Evolutionary conservation across 2,329 filamentous ascomycete species (phyloP), one percentile per base, ranked within the genome.

Genomic region (Claviceps maximensis): DNA sequence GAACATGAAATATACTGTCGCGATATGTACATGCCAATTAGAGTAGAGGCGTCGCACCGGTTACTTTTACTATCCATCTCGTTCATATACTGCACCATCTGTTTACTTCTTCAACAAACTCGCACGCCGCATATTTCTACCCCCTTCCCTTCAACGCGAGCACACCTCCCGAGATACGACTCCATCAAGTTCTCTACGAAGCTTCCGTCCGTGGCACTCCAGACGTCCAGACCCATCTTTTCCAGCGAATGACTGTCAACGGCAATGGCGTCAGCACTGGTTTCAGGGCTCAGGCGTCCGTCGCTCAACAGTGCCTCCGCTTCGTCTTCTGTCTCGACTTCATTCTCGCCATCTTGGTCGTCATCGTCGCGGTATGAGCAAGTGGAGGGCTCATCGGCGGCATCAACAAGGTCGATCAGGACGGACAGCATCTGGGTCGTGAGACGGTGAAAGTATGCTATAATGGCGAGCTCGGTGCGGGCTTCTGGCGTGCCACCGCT

Each of bases 381-480:
- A 6, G 60, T 60, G 49, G 71, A 71, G 12, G 69, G 66, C n/a
- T 72, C 73, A 12, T 74, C 74, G 6, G 71, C 64, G 49, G 64
- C 65, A 41, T 75, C 74, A 6, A 87, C 77, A 3, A 87, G 69
- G 56, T 83, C 79, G 0, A 77, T 75, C 51, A 89, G 65, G 3
- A 78, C 76, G 0, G 75, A 74, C 23, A 91, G 69, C 45, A 88
- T 74, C 59, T 79, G 74, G 2, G 79, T 77, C 0, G 87, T 89
- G 50, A 89, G 73, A 1, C 86, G 80, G 67, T 90, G 87, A 66
- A 91, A 91, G 66, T 89, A 93, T 1, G 86, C 83, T 52, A 90
- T 86, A 50, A 89, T 78, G 42, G 83, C 79, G 56, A 88, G 81
- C 62, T 89, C 84, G 12, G 78, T 64, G 47, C 71, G 67, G 46